Conservation (phyloP, 305 asterid species). For the Petunia hybrid region DNA sequence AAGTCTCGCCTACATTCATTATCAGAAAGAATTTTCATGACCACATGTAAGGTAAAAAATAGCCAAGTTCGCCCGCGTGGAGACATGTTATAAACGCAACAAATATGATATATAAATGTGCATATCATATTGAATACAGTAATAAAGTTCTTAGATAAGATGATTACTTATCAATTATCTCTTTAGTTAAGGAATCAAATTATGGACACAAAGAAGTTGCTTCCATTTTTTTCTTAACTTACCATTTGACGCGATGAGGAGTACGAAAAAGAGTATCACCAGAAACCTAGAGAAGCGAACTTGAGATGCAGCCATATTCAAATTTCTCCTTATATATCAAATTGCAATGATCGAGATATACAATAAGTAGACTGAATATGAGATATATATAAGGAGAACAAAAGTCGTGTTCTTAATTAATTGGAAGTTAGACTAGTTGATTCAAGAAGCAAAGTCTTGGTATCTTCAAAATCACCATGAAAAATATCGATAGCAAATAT, state of each 20-base stretch:
- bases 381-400: neutral
- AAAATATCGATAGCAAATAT: neutral
- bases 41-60: too few species aligned
- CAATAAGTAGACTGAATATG: neutral
- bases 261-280: neutral
- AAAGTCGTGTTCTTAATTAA: neutral
- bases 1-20: too few species aligned
- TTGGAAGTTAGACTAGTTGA: neutral
- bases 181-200: too few species aligned
- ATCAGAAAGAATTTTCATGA: too few species aligned
- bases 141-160: too few species aligned
- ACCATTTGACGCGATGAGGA: neutral
- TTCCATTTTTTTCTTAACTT: neutral
- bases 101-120: too few species aligned
- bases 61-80: too few species aligned
- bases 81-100: too few species aligned
- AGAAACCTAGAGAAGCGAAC: neutral
- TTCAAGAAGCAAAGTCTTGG: constrained; percentile 2
- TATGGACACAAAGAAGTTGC: neutral
- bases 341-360: neutral
- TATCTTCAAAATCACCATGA: constrained; percentile 1
- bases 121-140: too few species aligned
- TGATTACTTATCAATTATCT: too few species aligned
- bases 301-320: neutral
- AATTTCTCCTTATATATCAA: constrained; percentile 5